Conservation (phyloP, 2,329 filamentous ascomycete species). For the Alternaria infectoria region DNA sequence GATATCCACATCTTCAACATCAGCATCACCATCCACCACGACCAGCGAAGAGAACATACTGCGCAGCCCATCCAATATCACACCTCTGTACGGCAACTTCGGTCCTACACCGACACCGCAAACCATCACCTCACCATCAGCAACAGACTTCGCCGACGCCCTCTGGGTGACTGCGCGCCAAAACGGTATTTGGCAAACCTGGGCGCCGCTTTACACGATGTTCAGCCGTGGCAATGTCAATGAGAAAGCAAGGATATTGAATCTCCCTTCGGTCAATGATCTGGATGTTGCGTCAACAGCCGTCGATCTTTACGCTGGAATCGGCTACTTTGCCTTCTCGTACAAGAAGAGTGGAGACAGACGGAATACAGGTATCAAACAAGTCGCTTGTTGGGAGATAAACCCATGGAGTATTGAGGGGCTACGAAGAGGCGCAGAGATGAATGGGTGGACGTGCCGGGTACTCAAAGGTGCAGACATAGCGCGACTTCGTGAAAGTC, state of each 20-base stretch:
- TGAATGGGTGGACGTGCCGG: constrained; percentile 48
- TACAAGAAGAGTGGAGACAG: constrained; percentile 70
- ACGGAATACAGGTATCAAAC: constrained; percentile 64
- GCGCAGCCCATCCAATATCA: constrained; percentile 73
- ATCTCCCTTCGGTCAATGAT: constrained; percentile 43
- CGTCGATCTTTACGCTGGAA: constrained; percentile 88
- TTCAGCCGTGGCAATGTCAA: constrained; percentile 89
- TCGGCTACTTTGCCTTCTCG: constrained; percentile 91
- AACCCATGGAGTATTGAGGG: constrained; percentile 65
- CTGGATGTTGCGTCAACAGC: constrained; percentile 34
- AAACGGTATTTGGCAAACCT: constrained; percentile 77
- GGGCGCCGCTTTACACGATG: constrained; percentile 92
- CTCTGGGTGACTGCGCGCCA: constrained; percentile 83
- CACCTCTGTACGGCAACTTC: constrained; percentile 76
- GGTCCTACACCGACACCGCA: constrained; percentile 55
- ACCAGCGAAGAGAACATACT: constrained; percentile 65
- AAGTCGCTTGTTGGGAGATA: constrained; percentile 86
- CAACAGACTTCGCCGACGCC: constrained; percentile 66
- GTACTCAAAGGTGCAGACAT: constrained; percentile 8
- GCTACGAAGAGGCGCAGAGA: constrained; percentile 47
- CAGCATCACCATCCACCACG: background rate
- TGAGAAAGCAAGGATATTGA: constrained; percentile 80
- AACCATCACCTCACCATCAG: constrained; percentile 30
- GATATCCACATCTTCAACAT: constrained; percentile 15
- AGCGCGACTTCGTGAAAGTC: background rate